phyloP scores from a whole-genome alignment of 768 basidiomycete species.

The Sarcomyxa edulis region DNA sequence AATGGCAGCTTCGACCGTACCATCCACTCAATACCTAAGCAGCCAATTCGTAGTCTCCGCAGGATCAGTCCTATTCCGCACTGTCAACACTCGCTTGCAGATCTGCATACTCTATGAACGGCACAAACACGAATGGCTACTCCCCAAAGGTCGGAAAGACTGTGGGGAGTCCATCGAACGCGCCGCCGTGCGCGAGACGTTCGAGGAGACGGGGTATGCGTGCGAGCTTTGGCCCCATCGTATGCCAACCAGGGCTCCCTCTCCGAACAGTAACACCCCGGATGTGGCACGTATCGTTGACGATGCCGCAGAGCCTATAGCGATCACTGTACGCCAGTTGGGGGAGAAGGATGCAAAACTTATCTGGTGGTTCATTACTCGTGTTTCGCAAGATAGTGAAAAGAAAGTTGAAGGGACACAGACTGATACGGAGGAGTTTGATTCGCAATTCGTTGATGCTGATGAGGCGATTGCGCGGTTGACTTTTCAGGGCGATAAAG shows the following conservation, averaged over 20 bases:
- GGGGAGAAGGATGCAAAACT: constrained; percentile 31
- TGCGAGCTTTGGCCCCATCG: constrained; percentile 44
- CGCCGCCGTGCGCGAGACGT: constrained; percentile 57
- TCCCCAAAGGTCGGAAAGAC: constrained; percentile 64
- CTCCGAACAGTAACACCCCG: constrained; percentile 13
- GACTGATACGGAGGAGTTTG: constrained; percentile 36
- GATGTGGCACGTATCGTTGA: not conserved
- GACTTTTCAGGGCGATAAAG: constrained; percentile 31
- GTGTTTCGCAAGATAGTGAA: constrained; percentile 22
- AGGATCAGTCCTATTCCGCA: constrained; percentile 34
- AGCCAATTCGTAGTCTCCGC: constrained; percentile 35
- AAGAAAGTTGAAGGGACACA: constrained; percentile 35
- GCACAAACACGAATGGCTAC: constrained; percentile 27
- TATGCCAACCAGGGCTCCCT: constrained; percentile 53
- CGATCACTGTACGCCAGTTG: constrained; percentile 10
- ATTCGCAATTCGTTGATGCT: constrained; percentile 30
- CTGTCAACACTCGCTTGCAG: constrained; percentile 17
- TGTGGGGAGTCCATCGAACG: constrained; percentile 42
- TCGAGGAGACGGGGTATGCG: constrained; percentile 59
- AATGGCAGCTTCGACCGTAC: too few relatives aligned
- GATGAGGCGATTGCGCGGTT: constrained; percentile 28
- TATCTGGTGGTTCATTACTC: constrained; percentile 48
- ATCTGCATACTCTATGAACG: constrained; percentile 33
- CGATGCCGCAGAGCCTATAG: constrained; percentile 24
- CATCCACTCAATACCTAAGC: too few relatives aligned